Conservation (phyloP, 2,329 filamentous ascomycete genomes). For the Penicillium corylophilum region DNA sequence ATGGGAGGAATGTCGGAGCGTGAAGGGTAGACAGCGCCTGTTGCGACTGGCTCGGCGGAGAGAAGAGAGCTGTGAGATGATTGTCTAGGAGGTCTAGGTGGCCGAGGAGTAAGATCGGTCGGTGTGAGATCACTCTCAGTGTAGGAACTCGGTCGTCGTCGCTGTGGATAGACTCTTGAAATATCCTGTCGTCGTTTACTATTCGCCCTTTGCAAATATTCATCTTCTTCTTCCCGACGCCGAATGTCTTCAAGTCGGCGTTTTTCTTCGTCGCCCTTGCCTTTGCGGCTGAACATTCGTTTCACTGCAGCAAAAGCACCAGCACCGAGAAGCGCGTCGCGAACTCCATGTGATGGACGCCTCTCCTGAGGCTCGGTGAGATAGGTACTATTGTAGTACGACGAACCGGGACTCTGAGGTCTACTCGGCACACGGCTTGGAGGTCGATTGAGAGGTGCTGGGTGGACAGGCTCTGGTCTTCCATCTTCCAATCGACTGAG, state of each 20-base stretch:
- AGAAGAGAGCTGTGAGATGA: slow-evolving; percentile 35
- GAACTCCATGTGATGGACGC: slow-evolving; percentile 49
- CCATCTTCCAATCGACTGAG: slow-evolving; percentile 53
- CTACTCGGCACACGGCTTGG: slow-evolving; percentile 34
- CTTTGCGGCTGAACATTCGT: slow-evolving; percentile 61
- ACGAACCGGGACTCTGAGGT: slow-evolving; percentile 36
- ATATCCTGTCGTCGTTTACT: slow-evolving; percentile 63
- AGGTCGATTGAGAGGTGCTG: slow-evolving; percentile 33
- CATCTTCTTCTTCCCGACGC: slow-evolving; percentile 53
- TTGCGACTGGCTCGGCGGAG: slow-evolving; percentile 30
- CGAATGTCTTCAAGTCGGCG: slow-evolving; percentile 58
- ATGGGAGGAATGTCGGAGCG: slow-evolving; percentile 39
- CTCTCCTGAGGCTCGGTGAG: slow-evolving; percentile 46
- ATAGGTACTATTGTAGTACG: slow-evolving; percentile 43
- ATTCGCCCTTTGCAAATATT: slow-evolving; percentile 52
- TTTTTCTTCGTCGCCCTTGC: slow-evolving; percentile 55
- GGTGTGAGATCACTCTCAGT: slow-evolving; percentile 40
- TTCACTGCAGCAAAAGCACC: slow-evolving; percentile 62
- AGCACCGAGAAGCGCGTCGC: slow-evolving; percentile 63
- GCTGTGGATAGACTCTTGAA: slow-evolving; percentile 53
- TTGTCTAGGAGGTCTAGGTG: slow-evolving; percentile 22
- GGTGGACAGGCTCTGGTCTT: slow-evolving; percentile 45
- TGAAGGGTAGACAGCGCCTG: slow-evolving; percentile 30
- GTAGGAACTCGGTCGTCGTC: slow-evolving; percentile 33
- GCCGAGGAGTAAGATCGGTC: slow-evolving; percentile 33